Evolutionary conservation across 1,284 basidiomycete genomes (phyloP).

Genomic region (Ustilago tritici): DNA sequence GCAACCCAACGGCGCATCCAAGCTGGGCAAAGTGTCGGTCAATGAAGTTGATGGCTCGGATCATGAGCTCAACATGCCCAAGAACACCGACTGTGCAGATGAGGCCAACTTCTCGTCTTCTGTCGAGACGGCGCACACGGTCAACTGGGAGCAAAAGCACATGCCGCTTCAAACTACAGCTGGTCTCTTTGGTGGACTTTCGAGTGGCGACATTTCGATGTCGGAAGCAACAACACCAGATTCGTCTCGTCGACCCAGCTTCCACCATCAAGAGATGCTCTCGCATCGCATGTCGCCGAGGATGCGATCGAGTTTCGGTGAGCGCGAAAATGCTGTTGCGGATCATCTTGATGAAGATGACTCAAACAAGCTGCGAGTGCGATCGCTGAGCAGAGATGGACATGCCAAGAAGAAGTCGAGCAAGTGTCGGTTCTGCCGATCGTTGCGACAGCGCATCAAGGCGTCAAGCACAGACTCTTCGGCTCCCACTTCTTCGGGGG

Average conservation of each 20-base stretch:
- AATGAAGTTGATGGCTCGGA: conserved; percentile 4
- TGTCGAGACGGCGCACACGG: conserved; percentile 41
- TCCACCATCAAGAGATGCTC: conserved; percentile 23
- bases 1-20: conserved; percentile 8
- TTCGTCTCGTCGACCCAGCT: conserved; percentile 45
- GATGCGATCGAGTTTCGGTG: conserved; percentile 18
- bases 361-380: conserved; percentile 18
- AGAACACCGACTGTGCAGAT: conserved; percentile 22
- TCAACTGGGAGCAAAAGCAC: conserved; percentile 28
- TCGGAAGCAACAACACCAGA: conserved; percentile 49
- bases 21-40: not conserved
- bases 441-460: conserved; percentile 42
- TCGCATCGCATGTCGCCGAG: conserved; percentile 21
- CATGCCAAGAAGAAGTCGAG: conserved; percentile 50
- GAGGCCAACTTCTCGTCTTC: conserved; percentile 44
- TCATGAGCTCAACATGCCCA: conserved; percentile 37
- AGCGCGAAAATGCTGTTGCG: conserved; percentile 6
- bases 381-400: conserved; percentile 43
- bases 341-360: conserved; percentile 39
- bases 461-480: conserved; percentile 21
- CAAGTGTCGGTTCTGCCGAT: conserved; percentile 49
- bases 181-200: conserved; percentile 20
- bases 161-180: conserved; percentile 4
- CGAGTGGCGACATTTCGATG: conserved; percentile 36
- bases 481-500: conserved; percentile 29